These are phyloP conservation scores for Rhypophila decipiens DNA, from an alignment of 495 filamentous ascomycete genomes.

Conservation along the genomic window DNA sequence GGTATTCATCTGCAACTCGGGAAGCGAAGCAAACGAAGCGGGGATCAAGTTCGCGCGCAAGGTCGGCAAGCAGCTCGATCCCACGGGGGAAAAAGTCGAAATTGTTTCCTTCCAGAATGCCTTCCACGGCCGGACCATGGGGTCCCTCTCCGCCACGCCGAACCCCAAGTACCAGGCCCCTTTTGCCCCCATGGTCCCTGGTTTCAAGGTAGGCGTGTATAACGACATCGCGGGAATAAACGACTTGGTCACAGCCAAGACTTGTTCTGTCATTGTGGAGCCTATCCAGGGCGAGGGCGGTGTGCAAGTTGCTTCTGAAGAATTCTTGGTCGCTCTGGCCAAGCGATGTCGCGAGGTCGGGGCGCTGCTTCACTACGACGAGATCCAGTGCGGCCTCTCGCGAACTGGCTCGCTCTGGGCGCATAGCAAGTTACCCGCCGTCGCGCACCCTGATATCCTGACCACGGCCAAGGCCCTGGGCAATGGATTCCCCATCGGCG, in stretches of 20 bases:
- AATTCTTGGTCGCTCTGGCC: constrained; percentile 73
- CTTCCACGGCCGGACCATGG: constrained; percentile 97
- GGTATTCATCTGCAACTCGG: constrained; percentile 92
- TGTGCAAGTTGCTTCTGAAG: constrained; percentile 72
- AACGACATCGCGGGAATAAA: constrained; percentile 70
- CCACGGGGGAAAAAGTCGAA: constrained; percentile 69
- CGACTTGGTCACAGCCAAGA: constrained; percentile 69
- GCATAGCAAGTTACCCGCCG: constrained; percentile 61
- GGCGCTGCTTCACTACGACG: constrained; percentile 86
- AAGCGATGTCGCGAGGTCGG: constrained; percentile 79
- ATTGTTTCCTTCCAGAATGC: constrained; percentile 82
- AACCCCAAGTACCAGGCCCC: constrained; percentile 97
- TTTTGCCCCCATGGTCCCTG: constrained; percentile 91
- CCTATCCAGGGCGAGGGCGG: constrained; percentile 98
- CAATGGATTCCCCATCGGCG: constrained; percentile 92
- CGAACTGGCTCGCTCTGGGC: constrained; percentile 90
- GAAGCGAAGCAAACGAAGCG: constrained; percentile 93
- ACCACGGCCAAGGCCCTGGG: constrained; percentile 94
- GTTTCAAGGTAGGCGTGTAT: constrained; percentile 79
- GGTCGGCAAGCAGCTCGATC: constrained; percentile 66
- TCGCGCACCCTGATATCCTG: constrained; percentile 88
- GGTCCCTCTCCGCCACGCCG: constrained; percentile 83
- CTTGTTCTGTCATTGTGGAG: constrained; percentile 93
- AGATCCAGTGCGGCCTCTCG: constrained; percentile 90
- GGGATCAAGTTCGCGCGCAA: constrained; percentile 96